Evolutionary conservation across 2,329 filamentous ascomycete species (phyloP).

Genomic region (Neocucurbitaria cava): DNA sequence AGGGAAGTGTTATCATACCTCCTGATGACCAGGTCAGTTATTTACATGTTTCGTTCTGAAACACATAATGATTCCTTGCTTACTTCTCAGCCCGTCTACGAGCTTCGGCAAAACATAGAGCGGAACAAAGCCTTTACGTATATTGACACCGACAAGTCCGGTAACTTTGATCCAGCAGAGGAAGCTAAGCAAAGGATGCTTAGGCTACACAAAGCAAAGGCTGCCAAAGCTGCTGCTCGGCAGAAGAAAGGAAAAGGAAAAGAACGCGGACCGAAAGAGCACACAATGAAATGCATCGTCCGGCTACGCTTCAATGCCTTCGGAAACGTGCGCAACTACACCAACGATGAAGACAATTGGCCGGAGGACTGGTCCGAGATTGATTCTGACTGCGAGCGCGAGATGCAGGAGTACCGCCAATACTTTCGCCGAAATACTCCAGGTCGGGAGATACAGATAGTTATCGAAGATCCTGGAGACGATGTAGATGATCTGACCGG

Average conservation of each 20-base stretch:
- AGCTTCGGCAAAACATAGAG: constrained; percentile 33
- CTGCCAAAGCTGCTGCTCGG: constrained; percentile 17
- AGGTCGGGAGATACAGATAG: constrained; percentile 10
- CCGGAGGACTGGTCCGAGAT: constrained; percentile 30
- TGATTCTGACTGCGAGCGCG: constrained; percentile 23
- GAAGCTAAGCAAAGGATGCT: constrained; percentile 14
- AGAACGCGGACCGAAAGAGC: constrained; percentile 1
- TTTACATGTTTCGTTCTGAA: no score
- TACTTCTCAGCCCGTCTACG: constrained; percentile 23
- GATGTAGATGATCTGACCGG: constrained; percentile 40
- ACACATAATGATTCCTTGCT: not conserved
- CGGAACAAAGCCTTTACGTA: constrained; percentile 31
- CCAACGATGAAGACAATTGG: constrained; percentile 37
- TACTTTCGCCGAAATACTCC: constrained; percentile 21
- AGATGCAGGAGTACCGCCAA: constrained; percentile 8
- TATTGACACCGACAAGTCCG: constrained; percentile 48
- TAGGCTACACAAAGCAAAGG: constrained; percentile 15
- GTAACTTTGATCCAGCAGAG: constrained; percentile 43
- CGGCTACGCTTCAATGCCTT: constrained; percentile 18
- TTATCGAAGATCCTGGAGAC: constrained; percentile 31
- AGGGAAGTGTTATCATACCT: constrained; percentile 18
- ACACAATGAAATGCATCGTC: constrained; percentile 25
- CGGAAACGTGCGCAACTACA: constrained; percentile 29
- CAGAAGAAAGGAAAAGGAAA: constrained; percentile 17
- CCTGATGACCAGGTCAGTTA: constrained; percentile 13